Conservation (phyloP, 495 filamentous ascomycete species). For the Physcia stellaris region DNA sequence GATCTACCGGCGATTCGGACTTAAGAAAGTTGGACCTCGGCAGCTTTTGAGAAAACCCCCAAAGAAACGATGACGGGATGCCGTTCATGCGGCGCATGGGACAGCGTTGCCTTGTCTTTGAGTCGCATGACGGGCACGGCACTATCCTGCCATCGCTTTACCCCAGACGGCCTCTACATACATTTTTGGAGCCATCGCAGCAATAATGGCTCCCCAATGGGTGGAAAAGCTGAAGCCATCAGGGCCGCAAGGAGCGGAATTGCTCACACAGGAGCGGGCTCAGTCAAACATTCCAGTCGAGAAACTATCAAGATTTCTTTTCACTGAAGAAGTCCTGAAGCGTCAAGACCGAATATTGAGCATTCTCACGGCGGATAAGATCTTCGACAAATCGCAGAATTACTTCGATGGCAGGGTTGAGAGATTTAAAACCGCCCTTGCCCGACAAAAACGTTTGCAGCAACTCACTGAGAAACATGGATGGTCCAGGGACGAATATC, state of each 20-base stretch:
- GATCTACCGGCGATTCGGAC: too few relatives aligned
- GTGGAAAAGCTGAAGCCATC: constrained; percentile 50
- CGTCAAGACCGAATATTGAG: constrained; percentile 38
- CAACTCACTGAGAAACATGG: constrained; percentile 45
- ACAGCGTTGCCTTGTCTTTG: too few relatives aligned
- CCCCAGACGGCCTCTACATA: too few relatives aligned
- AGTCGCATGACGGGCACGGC: too few relatives aligned
- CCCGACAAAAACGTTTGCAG: constrained; percentile 49
- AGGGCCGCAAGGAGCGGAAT: constrained; percentile 43
- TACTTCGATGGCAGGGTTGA: constrained; percentile 52
- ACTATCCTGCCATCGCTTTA: too few relatives aligned
- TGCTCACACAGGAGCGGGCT: constrained; percentile 44
- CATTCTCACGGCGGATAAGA: constrained; percentile 42
- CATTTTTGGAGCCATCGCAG: too few relatives aligned
- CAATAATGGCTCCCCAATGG: constrained; percentile 30
- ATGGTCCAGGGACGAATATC: constrained; percentile 50
- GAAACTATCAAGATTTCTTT: constrained; percentile 45
- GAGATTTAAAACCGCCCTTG: constrained; percentile 46
- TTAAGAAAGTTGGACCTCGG: too few relatives aligned
- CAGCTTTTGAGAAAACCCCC: too few relatives aligned
- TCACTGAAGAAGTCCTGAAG: constrained; percentile 41
- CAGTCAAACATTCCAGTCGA: constrained; percentile 45
- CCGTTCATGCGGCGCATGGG: too few relatives aligned
- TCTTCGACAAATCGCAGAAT: constrained; percentile 59
- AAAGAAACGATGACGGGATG: too few relatives aligned